A percentile compares a stretch with the other conserved stretches of the same genome.
phyloP scores from a whole-genome alignment of 495 filamentous ascomycete genomes.

The Annulohypoxylon bovei region DNA sequence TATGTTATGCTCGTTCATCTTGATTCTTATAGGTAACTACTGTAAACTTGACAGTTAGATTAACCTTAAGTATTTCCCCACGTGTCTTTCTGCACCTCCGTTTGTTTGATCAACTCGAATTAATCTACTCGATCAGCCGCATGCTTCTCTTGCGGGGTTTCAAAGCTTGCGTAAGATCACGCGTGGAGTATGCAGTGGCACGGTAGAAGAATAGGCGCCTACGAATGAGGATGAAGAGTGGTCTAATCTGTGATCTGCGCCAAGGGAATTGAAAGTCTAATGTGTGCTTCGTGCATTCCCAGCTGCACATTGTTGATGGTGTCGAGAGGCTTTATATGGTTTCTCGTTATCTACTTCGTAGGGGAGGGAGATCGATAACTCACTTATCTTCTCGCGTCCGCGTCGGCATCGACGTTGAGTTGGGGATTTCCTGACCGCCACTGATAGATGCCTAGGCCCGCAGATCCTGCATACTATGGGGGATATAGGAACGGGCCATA shows the following conservation, averaged over 20 bases:
- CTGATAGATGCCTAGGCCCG: neutral
- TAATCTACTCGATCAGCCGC: constrained; percentile 37
- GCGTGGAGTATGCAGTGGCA: constrained; percentile 29
- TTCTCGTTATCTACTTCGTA: neutral
- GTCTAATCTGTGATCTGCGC: constrained; percentile 33
- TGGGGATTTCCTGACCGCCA: constrained; percentile 27
- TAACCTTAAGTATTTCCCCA: constrained; percentile 13
- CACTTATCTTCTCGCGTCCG: constrained; percentile 1
- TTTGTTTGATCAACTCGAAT: constrained; percentile 10
- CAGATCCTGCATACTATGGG: no score
- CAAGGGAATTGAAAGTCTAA: constrained; percentile 34
- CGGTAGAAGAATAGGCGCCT: constrained; percentile 15
- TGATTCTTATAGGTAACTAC: neutral
- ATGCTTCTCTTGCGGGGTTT: constrained; percentile 23
- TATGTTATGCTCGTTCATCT: neutral
- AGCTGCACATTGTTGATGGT: constrained; percentile 3
- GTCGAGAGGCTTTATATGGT: neutral
- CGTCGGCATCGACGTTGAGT: neutral
- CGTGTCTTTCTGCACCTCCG: constrained; percentile 1
- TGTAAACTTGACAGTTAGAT: neutral
- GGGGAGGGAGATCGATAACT: neutral
- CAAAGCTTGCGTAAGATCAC: constrained; percentile 34
- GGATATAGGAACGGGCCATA: no score
- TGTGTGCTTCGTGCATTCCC: constrained; percentile 14
- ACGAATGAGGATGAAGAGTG: constrained; percentile 7